A percentile compares a stretch with the other conserved stretches of the same genome.
Evolutionary conservation across 495 filamentous ascomycete genomes (phyloP).

Genomic region (Penicillium simplicissimum): DNA sequence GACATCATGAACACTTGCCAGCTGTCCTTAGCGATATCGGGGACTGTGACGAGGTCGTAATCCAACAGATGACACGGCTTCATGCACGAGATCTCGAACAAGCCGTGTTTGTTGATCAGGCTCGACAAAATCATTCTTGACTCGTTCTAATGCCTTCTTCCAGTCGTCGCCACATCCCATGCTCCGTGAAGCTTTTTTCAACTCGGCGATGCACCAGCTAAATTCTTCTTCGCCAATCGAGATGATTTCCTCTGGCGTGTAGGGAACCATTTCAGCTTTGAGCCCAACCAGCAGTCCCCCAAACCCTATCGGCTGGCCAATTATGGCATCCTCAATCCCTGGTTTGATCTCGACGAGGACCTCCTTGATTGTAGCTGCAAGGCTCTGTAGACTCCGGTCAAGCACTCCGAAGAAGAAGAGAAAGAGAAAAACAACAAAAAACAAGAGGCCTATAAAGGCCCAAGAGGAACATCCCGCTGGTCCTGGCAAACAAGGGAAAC

Average conservation of each 20-base stretch:
- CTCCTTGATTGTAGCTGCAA: constrained; percentile 33
- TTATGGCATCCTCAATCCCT: constrained; percentile 43
- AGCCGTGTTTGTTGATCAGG: constrained; percentile 49
- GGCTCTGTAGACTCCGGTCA: constrained; percentile 26
- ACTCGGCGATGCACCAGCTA: constrained; percentile 24
- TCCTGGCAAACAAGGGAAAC: too few relatives aligned
- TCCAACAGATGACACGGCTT: constrained; percentile 30
- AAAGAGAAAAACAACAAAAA: too few relatives aligned
- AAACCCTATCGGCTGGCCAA: constrained; percentile 52
- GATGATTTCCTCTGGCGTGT: constrained; percentile 50
- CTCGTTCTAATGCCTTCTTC: constrained; percentile 50
- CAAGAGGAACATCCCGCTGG: too few relatives aligned
- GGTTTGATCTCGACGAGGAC: constrained; percentile 42
- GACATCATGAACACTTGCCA: constrained; percentile 56
- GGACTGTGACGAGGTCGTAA: constrained; percentile 52
- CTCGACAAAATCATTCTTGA: constrained; percentile 51
- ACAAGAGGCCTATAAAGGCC: too few relatives aligned
- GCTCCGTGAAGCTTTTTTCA: constrained; percentile 26
- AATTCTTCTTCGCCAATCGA: constrained; percentile 38
- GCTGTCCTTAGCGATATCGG: constrained; percentile 46
- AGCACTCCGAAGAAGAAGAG: too few relatives aligned
- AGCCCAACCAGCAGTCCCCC: constrained; percentile 37
- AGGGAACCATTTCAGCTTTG: constrained; percentile 21
- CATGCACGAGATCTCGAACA: constrained; percentile 34
- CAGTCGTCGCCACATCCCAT: constrained; percentile 38